phyloP scores from a whole-genome alignment of 2,329 filamentous ascomycete genomes.

The Beauveria pseudobassiana region DNA sequence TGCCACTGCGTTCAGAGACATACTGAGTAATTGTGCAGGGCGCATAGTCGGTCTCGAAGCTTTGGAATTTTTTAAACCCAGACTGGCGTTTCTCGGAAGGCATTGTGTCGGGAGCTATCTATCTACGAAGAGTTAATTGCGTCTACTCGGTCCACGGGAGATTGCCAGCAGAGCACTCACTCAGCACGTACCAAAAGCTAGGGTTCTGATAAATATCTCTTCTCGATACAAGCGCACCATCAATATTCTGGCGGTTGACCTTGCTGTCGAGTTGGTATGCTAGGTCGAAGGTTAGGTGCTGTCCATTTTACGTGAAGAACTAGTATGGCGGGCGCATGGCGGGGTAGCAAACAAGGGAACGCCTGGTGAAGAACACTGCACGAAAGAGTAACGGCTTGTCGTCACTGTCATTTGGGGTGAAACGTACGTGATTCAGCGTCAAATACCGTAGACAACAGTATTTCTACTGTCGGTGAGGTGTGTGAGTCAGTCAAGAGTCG shows the following conservation, averaged over 20 bases:
- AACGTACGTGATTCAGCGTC: background rate
- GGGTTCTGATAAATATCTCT: background rate
- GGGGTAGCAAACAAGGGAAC: background rate
- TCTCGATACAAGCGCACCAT: background rate
- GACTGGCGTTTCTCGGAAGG: slow-evolving; percentile 39
- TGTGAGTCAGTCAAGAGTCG: background rate
- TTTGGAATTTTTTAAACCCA: slow-evolving; percentile 76
- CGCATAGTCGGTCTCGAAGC: slow-evolving; percentile 84
- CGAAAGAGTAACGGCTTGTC: background rate
- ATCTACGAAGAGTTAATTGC: background rate
- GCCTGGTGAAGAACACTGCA: background rate
- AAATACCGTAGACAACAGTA: background rate
- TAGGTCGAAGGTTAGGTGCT: background rate
- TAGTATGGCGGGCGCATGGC: background rate
- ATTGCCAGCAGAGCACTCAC: background rate
- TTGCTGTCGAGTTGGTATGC: background rate
- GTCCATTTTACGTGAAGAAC: background rate
- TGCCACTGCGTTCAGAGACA: slow-evolving; percentile 88
- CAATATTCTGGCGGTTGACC: background rate
- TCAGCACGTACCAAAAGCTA: background rate
- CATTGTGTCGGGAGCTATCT: slow-evolving; percentile 38
- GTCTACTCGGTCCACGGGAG: background rate
- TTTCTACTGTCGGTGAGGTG: background rate
- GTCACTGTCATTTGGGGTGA: background rate
- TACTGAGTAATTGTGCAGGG: slow-evolving; percentile 87